Percentiles rank a stretch among this genome's conserved stretches.
Conservation (phyloP, 495 filamentous ascomycete species). For the Ascobolus immersus region DNA sequence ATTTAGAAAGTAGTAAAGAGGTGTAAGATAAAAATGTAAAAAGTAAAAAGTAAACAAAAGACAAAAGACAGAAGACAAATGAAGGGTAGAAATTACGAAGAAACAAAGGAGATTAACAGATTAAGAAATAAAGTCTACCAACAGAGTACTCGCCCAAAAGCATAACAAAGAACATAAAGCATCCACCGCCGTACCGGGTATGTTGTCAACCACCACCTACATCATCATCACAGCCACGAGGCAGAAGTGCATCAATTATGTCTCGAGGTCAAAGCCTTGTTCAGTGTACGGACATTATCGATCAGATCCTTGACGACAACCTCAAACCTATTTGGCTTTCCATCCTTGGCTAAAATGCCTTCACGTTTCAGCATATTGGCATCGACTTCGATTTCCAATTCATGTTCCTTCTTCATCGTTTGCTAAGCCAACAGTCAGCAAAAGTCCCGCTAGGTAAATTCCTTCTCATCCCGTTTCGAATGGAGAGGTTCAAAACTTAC, state of each 20-base stretch:
- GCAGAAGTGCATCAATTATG: neutral
- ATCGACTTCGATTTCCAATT: conserved; percentile 67
- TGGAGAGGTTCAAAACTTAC: conserved; percentile 22
- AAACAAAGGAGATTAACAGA: neutral
- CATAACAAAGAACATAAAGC: neutral
- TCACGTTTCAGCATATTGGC: conserved; percentile 41
- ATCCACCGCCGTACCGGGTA: no score
- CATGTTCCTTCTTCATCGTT: conserved; percentile 46
- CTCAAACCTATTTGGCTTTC: conserved; percentile 40
- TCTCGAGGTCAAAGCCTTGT: conserved; percentile 3
- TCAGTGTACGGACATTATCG: conserved; percentile 50
- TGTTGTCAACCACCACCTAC: no score
- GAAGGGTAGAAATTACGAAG: no score
- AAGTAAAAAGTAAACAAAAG: no score
- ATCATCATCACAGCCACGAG: no score
- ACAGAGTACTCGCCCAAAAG: neutral
- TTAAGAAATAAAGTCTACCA: neutral
- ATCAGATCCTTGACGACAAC: conserved; percentile 56
- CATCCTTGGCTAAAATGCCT: conserved; percentile 30
- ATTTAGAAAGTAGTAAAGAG: no score
- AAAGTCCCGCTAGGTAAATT: conserved; percentile 1
- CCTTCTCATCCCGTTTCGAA: neutral
- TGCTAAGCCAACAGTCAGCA: conserved; percentile 15
- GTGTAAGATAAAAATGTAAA: no score
- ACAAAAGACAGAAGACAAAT: no score